phyloP scores from a whole-genome alignment of 306 rosid species.

The Corylus avellana region DNA sequence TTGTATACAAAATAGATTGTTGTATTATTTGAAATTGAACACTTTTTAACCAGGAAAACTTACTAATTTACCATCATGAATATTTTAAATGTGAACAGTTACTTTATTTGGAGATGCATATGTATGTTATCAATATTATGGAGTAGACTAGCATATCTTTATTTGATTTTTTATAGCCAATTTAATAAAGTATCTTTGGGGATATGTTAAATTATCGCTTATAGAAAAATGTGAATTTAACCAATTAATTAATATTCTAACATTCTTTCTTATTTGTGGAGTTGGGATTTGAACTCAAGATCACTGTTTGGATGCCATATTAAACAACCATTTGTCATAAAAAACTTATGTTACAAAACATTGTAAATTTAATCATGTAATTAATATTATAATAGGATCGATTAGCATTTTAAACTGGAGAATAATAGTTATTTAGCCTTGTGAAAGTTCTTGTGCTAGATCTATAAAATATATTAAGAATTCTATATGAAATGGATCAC shows the following conservation, averaged over 20 bases:
- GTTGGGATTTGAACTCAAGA: too few species aligned
- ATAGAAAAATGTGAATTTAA: too few species aligned
- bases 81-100: neutral
- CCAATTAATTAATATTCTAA: too few species aligned
- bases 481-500: neutral
- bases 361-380: too few species aligned
- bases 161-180: neutral
- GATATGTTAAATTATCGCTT: neutral
- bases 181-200: neutral
- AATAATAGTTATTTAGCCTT: neutral
- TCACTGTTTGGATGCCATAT: too few species aligned
- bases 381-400: too few species aligned
- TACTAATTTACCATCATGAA: neutral
- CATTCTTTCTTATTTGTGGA: too few species aligned
- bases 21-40: neutral
- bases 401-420: neutral
- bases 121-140: neutral
- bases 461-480: neutral
- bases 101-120: neutral
- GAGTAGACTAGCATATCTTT: neutral
- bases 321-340: too few species aligned
- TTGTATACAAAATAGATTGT: neutral
- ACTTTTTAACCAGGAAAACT: neutral
- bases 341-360: too few species aligned
- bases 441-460: neutral